Conservation (phyloP, 2,329 filamentous ascomycete species). For the Didymella pomorum region DNA sequence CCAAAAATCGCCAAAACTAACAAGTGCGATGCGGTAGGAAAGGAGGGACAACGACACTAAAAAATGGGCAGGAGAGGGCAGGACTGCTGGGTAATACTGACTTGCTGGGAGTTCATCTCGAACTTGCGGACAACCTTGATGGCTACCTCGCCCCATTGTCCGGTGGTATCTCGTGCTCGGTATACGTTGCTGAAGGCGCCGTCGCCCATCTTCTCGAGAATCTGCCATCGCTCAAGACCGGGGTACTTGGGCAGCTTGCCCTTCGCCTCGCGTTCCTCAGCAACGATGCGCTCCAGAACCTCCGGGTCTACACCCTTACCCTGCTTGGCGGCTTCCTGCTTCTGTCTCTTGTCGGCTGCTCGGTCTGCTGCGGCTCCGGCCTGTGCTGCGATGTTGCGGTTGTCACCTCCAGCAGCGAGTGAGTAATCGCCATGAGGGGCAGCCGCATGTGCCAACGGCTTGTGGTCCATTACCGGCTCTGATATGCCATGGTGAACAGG, state of each 20-base stretch:
- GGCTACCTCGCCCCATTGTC: slow-evolving; percentile 79
- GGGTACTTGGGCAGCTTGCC: slow-evolving; percentile 87
- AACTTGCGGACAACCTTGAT: slow-evolving; percentile 99
- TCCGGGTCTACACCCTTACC: slow-evolving; percentile 62
- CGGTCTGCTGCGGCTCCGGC: slow-evolving; percentile 71
- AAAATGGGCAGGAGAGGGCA: slow-evolving; percentile 44
- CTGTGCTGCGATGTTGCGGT: slow-evolving; percentile 71
- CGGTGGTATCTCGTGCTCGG: slow-evolving; percentile 78
- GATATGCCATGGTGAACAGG: slow-evolving; percentile 65
- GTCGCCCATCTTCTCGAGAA: slow-evolving; percentile 97
- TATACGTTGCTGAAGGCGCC: slow-evolving; percentile 99
- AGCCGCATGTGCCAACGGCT: slow-evolving; percentile 60
- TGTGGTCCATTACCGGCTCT: slow-evolving; percentile 66
- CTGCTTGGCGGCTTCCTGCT: slow-evolving; percentile 59
- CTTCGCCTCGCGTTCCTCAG: slow-evolving; percentile 87
- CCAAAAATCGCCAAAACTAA: slow-evolving; percentile 39
- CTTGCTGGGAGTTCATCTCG: slow-evolving; percentile 98
- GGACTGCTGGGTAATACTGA: slow-evolving; percentile 64
- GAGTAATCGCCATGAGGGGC: slow-evolving; percentile 67
- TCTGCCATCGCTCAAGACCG: slow-evolving; percentile 82
- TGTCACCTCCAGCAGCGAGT: slow-evolving; percentile 66
- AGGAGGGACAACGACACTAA: slow-evolving; percentile 41
- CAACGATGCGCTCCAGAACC: slow-evolving; percentile 84
- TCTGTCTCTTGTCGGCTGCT: slow-evolving; percentile 69
- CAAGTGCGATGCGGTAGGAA: slow-evolving; percentile 33